Evolutionary conservation across 129 eudicot genomes (phyloP).

Genomic region (Escallonia rubra): DNA sequence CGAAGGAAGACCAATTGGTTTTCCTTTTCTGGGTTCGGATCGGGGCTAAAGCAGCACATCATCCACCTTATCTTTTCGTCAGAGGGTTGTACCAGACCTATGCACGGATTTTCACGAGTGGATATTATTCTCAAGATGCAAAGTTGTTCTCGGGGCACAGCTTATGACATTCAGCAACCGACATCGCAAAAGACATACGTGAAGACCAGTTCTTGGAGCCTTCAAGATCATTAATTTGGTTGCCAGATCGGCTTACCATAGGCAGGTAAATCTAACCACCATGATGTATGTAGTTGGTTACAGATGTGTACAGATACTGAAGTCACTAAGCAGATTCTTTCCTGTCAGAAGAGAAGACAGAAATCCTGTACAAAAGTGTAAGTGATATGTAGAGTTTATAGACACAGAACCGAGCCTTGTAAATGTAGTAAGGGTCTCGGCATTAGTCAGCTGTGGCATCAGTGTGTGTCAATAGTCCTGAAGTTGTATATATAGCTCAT

Average conservation of each 20-base stretch:
- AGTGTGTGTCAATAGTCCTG: neutral
- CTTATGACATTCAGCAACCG: neutral
- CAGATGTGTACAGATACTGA: slow-evolving; percentile 29
- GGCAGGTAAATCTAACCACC: neutral
- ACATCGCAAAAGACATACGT: neutral
- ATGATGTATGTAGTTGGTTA: neutral
- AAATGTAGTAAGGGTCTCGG: slow-evolving; percentile 5
- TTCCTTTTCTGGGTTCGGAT: too few species aligned
- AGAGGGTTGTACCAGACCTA: too few species aligned
- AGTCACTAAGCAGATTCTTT: slow-evolving; percentile 19
- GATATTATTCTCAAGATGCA: neutral
- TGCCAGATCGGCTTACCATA: neutral
- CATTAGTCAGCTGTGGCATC: neutral
- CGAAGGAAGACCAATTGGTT: too few species aligned
- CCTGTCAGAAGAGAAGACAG: slow-evolving; percentile 8
- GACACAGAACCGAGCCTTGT: slow-evolving; percentile 9
- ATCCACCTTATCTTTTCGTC: too few species aligned
- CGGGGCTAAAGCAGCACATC: too few species aligned
- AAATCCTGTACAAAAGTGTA: slow-evolving; percentile 2
- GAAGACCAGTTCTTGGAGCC: neutral
- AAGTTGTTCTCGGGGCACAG: neutral
- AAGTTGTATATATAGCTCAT: too few species aligned
- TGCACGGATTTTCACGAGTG: too few species aligned
- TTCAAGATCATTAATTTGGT: neutral
- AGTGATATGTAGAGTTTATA: neutral